Conservation (phyloP, 2,329 filamentous ascomycete species). For the Thielaviopsis ethacetica region DNA sequence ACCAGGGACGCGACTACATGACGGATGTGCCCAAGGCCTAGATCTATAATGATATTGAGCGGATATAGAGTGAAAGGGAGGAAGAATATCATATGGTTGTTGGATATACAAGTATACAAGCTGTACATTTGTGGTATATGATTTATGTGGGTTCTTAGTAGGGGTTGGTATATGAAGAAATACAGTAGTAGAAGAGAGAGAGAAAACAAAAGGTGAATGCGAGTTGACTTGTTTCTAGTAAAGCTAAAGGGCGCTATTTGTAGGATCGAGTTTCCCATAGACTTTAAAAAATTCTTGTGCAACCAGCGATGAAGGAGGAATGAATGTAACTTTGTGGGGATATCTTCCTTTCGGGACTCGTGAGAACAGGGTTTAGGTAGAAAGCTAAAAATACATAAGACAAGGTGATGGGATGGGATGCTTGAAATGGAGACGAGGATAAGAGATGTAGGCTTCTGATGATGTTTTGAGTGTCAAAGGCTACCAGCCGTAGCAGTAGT, state of each 20-base stretch:
- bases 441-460: too few relatives aligned
- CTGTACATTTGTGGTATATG: not conserved
- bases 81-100: not conserved
- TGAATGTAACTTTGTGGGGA: not conserved
- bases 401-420: too few relatives aligned
- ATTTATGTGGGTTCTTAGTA: not conserved
- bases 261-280: not conserved
- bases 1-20: constrained; percentile 33
- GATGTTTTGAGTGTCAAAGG: too few relatives aligned
- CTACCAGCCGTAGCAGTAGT: too few relatives aligned
- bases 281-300: not conserved
- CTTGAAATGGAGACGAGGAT: too few relatives aligned
- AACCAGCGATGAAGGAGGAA: not conserved
- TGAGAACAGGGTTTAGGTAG: not conserved
- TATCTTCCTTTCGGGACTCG: too few relatives aligned
- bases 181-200: not conserved
- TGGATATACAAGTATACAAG: not conserved
- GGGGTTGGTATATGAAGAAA: not conserved
- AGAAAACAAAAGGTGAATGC: not conserved
- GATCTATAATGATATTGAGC: constrained; percentile 2
- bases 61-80: not conserved
- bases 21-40: constrained; percentile 4
- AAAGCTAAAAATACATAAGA: not conserved
- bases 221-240: not conserved
- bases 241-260: not conserved